These are phyloP conservation scores for Phytophthora pinifolia DNA, from an alignment of 352 stramenopile genomes.

Conservation along the genomic window DNA sequence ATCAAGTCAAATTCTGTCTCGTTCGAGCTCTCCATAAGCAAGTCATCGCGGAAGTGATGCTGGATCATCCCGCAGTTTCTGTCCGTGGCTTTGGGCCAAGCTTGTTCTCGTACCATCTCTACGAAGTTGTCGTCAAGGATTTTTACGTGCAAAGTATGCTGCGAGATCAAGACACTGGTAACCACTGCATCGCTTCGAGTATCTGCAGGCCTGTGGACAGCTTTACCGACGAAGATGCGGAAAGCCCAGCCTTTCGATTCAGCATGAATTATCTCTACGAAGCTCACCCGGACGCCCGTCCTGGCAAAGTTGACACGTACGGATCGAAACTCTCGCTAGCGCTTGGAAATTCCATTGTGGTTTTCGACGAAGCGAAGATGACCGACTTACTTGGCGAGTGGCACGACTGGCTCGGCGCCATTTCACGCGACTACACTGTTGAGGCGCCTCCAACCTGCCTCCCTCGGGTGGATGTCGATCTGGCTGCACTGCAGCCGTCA, in stretches of 20 bases:
- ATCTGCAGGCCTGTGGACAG: conserved; percentile 29
- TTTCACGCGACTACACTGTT: conserved; percentile 54
- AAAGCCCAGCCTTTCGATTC: conserved; percentile 41
- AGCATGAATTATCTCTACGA: conserved; percentile 72
- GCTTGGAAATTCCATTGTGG: conserved; percentile 66
- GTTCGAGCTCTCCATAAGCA: conserved; percentile 65
- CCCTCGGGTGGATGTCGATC: conserved; percentile 23
- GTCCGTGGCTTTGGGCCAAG: conserved; percentile 78
- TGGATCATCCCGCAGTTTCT: conserved; percentile 48
- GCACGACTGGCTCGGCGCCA: conserved; percentile 53
- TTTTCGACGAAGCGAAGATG: conserved; percentile 80
- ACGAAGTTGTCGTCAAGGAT: conserved; percentile 58
- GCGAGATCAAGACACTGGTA: conserved; percentile 32
- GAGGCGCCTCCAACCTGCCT: conserved; percentile 19
- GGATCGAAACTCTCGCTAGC: conserved; percentile 70
- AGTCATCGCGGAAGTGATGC: conserved; percentile 57
- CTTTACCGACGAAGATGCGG: conserved; percentile 6
- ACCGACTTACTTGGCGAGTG: conserved; percentile 57
- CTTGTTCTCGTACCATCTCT: conserved; percentile 83
- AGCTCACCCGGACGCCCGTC: conserved; percentile 57
- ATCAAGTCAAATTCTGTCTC: conserved; percentile 68
- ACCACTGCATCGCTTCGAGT: conserved; percentile 80
- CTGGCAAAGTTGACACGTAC: conserved; percentile 52
- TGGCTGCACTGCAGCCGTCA: conserved; percentile 13
- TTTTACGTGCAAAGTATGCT: conserved; percentile 83